These are phyloP conservation scores for Aspergillus hortae DNA, from an alignment of 2,329 filamentous ascomycete genomes.

Conservation along the genomic window DNA sequence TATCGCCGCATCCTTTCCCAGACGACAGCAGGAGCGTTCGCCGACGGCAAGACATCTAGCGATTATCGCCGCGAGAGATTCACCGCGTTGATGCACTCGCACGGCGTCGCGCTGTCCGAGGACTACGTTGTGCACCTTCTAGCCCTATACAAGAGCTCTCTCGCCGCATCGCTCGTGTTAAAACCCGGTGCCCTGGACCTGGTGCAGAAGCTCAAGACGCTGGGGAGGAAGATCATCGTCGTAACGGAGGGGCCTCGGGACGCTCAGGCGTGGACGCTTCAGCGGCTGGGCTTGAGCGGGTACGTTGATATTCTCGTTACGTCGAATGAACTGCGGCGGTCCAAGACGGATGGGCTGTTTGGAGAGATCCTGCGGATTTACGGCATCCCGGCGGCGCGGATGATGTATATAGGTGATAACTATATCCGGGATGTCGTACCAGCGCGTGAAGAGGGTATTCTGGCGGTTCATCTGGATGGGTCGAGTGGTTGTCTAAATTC, in stretches of 20 bases:
- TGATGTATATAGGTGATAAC: conserved; percentile 29
- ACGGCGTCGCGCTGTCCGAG: background rate
- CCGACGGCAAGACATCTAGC: conserved; percentile 43
- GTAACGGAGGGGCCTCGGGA: conserved; percentile 50
- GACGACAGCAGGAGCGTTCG: conserved; percentile 41
- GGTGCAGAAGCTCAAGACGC: conserved; percentile 29
- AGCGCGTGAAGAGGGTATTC: conserved; percentile 20
- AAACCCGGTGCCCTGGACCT: conserved; percentile 39
- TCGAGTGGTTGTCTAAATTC: too few species aligned
- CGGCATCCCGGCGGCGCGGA: conserved; percentile 15
- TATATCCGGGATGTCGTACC: conserved; percentile 23
- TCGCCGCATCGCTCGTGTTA: conserved; percentile 23
- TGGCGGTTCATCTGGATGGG: conserved; percentile 10
- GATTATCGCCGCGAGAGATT: conserved; percentile 45
- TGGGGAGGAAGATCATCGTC: conserved; percentile 41
- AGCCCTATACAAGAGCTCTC: conserved; percentile 9
- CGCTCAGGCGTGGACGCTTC: conserved; percentile 44
- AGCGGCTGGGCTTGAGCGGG: conserved; percentile 24
- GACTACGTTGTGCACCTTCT: conserved; percentile 14
- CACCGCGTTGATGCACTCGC: conserved; percentile 24
- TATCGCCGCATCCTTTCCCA: conserved; percentile 35
- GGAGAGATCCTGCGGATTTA: conserved; percentile 18
- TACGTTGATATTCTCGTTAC: conserved; percentile 32
- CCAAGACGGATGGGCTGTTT: conserved; percentile 34
- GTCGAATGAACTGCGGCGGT: conserved; percentile 28